Base-by-base conservation (phyloP, 2,329 filamentous ascomycete genomes). In the Cercospora beticola region DNA sequence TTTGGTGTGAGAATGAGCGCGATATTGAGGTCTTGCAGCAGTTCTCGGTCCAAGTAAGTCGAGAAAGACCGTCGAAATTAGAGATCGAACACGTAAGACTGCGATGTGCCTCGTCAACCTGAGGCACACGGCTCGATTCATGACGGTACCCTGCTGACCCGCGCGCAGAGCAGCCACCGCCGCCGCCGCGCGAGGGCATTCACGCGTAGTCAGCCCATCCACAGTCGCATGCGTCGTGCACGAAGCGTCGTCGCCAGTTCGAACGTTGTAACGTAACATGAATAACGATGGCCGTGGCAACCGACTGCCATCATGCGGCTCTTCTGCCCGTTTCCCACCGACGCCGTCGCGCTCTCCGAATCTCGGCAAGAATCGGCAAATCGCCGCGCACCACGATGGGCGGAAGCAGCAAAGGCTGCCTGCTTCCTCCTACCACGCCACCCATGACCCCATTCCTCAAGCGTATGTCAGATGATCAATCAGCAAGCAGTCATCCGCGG, bases 1-100 rank as follows among this genome's bases (percentile, higher is more conserved):
- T 14, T 8, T 12, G 49, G 26, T 28, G 52, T 14, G 52, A 59
- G 18, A 4, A 65, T 65, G 62, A 23, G 52, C 52, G 62, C 62
- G 62, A 56, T 64, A 64, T 64, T 64, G 62, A 64, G 21, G 62
- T 30, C 49, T 40, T 21, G 46, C 33, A 40, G 18, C 31, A 31
- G 14, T 56, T 56, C 14, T 5, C 14, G 23, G 46, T 21, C 49
- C n/a, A n/a, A 57, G 62, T 57, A 57, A 63, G 61, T 61, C 31
- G n/a, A 6, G 28, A 18, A 14, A 62, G 18, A 62, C 14, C 16
- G 8, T 16, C 6, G 36, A 43, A 16, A 10, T 3, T 2, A 5
- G 43, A 21, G n/a, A 9, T 49, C 46, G 46, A 49, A 49, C 0
- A 49, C 46, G 46, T 23, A 49, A 49, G 46, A 43, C 4, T 40